Conservation (phyloP, 371 early-diverging fungal genomes). For the Lichtheimia hyalospora region DNA sequence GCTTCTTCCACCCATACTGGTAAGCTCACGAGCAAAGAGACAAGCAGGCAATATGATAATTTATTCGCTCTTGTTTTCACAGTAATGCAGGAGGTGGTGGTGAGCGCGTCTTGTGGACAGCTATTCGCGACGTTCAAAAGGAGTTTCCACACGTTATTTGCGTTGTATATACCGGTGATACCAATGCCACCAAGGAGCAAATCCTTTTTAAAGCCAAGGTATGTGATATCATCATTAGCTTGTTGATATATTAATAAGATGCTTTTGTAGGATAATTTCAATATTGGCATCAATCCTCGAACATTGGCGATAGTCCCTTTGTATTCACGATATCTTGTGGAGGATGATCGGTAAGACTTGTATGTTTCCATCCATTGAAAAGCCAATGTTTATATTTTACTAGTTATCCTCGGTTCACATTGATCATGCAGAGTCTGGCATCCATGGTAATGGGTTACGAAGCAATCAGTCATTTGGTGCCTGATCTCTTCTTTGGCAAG, state of each 20-base stretch:
- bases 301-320: slow-evolving; percentile 67
- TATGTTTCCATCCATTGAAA: too few species aligned
- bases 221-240: background rate
- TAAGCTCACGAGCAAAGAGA: slow-evolving; percentile 19
- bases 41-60: too few species aligned
- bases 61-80: background rate
- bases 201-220: slow-evolving; percentile 69
- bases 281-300: slow-evolving; percentile 60
- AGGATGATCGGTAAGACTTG: slow-evolving; percentile 57
- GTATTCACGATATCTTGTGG: slow-evolving; percentile 63
- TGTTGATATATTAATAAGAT: background rate
- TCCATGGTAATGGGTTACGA: slow-evolving; percentile 78
- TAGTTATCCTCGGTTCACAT: slow-evolving; percentile 81
- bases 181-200: slow-evolving; percentile 45
- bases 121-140: slow-evolving; percentile 74
- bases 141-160: slow-evolving; percentile 62
- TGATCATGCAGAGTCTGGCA: slow-evolving; percentile 86
- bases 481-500: slow-evolving; percentile 85
- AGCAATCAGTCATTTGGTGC: slow-evolving; percentile 66
- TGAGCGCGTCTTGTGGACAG: slow-evolving; percentile 93
- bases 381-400: background rate
- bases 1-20: slow-evolving; percentile 92
- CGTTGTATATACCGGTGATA: slow-evolving; percentile 83
- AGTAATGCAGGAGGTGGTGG: slow-evolving; percentile 95
- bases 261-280: slow-evolving; percentile 64